Evolutionary conservation across 148 eudicot species (phyloP), one percentile per base, ranked within the genome.

Genomic region (Vaccinium corymbosum): DNA sequence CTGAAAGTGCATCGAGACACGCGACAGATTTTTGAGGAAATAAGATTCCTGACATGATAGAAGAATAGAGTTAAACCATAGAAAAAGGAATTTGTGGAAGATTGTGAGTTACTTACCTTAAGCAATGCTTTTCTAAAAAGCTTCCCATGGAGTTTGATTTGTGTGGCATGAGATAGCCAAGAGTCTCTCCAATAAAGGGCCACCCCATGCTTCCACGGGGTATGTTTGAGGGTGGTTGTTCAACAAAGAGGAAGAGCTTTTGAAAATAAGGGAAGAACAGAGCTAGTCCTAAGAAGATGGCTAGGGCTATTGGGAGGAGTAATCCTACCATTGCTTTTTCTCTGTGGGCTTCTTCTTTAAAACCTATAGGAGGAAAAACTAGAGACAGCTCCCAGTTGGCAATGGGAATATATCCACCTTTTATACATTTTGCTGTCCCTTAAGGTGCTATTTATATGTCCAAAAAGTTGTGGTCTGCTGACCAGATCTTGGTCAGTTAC

Each of bases 181-280:
- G 48, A 17, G 94, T 92, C 77, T 92, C 94, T 22, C 94, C 93
- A 2, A 92, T 4, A 14, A 88, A 82, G 76, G 91, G 94, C 88
- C 85, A 89, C 9, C 91, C 89, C 94, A 88, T 89, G 90, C 78
- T 88, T 14, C 93, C 93, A 74, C 77, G 73, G 22, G 91, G 93
- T 49, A 84, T 7, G 74, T 77, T 85, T 66, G 80, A 82, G 46
- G 76, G 32, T 59, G 19, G 53, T 42, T 85, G 53, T 84, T 84
- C 80, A 14, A 27, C 27, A 22, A 48, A 64, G 76, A 22, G 49
- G 76, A 78, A 57, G 42, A 59, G 14, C 6, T 20, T 17, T 46
- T 19, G 52, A 48, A 78, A n/a, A 50, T 75, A 20, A 9, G 56
- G 46, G 13, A 51, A 55, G 42, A 82, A 38, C 73, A 84, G 50